Conservation (phyloP, 2,329 filamentous ascomycete genomes). For the Sarocladium oryzae region DNA sequence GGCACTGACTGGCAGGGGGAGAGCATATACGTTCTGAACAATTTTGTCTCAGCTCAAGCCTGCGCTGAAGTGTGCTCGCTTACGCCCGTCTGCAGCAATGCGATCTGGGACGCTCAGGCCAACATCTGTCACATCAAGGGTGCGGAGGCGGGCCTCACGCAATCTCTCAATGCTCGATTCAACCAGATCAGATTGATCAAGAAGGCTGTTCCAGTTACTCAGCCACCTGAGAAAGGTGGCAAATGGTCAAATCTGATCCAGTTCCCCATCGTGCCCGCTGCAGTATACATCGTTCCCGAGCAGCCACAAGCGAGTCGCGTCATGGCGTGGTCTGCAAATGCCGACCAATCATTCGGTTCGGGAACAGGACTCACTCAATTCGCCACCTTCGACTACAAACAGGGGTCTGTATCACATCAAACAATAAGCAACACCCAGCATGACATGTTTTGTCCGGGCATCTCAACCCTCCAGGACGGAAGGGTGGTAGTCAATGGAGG, state of each 20-base stretch:
- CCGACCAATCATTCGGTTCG: background rate
- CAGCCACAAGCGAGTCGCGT: background rate
- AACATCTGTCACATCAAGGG: background rate
- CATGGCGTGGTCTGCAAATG: background rate
- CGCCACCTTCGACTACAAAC: background rate
- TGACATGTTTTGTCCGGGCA: constrained; percentile 53
- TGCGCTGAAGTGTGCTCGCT: background rate
- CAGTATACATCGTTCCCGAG: background rate
- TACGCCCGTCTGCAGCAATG: background rate
- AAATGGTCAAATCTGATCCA: background rate
- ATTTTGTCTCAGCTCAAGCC: background rate
- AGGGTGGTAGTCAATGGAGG: constrained; percentile 48
- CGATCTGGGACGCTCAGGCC: background rate
- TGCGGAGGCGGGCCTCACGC: background rate
- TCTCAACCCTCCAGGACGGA: constrained; percentile 42
- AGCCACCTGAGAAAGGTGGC: background rate
- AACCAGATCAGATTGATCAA: background rate
- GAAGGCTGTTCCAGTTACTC: background rate
- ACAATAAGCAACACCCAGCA: constrained; percentile 36
- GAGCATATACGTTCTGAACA: background rate
- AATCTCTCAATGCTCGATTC: background rate
- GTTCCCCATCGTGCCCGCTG: background rate
- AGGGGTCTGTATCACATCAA: constrained; percentile 20
- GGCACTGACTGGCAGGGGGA: background rate
- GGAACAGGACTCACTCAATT: background rate